A percentile compares a stretch with the other conserved stretches of the same genome.
Conservation (phyloP, 129 eudicot genomes). For the Glebionis coronaria region DNA sequence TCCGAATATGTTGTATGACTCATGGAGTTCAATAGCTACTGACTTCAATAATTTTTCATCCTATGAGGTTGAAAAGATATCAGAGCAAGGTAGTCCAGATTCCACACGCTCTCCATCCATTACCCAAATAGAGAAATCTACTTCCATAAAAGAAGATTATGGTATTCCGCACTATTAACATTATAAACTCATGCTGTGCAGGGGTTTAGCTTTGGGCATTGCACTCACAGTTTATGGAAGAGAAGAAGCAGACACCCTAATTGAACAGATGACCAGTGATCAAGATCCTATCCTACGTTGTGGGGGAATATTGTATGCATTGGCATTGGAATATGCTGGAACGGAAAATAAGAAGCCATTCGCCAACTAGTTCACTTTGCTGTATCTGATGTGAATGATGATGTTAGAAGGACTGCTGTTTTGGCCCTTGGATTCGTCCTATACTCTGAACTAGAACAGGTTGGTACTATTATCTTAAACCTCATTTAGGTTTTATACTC, state of each 20-base stretch:
- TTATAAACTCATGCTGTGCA: constrained; percentile 14
- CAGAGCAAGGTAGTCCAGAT: constrained; percentile 25
- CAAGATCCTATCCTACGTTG: constrained; percentile 93
- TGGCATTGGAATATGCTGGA: constrained; percentile 94
- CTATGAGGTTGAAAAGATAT: constrained; percentile 28
- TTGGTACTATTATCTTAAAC: constrained; percentile 26
- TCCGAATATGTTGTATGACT: constrained; percentile 29
- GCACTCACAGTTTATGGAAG: constrained; percentile 99
- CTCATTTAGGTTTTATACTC: too few species aligned
- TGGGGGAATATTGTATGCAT: constrained; percentile 98
- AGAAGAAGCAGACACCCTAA: constrained; percentile 88
- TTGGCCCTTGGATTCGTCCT: constrained; percentile 93
- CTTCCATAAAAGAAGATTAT: constrained; percentile 38
- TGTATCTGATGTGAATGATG: constrained; percentile 95
- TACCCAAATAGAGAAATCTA: constrained; percentile 26
- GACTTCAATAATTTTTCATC: constrained; percentile 23
- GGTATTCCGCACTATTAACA: constrained; percentile 22
- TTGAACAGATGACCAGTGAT: constrained; percentile 97
- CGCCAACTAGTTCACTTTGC: constrained; percentile 94
- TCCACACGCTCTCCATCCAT: constrained; percentile 37
- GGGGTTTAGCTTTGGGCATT: constrained; percentile 90
- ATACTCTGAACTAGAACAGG: constrained; percentile 99
- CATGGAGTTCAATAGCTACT: constrained; percentile 31
- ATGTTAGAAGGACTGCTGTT: constrained; percentile 97
- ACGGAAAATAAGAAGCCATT: constrained; percentile 94